Evolutionary conservation across 139 green algal species (phyloP).

Genomic region (Chlamydomonas sphaeroides): DNA sequence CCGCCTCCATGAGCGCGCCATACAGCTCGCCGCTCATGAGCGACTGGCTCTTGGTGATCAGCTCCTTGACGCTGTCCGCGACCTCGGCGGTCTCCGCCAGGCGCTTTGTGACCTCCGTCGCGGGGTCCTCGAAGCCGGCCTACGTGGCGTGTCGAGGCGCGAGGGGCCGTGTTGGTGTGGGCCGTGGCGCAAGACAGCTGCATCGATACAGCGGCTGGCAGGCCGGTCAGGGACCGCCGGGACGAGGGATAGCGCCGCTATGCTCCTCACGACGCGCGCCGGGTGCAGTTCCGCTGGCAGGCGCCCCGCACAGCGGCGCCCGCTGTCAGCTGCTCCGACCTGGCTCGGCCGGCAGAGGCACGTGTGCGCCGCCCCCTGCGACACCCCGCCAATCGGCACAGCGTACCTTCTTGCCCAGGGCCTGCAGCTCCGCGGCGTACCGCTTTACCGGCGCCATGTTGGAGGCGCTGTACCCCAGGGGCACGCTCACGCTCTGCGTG

Average conservation of each 20-base stretch:
- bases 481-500: constrained; percentile 57
- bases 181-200: too few relatives aligned
- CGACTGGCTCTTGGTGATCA: constrained; percentile 48
- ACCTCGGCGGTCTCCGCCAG: constrained; percentile 39
- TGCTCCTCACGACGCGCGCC: too few relatives aligned
- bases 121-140: constrained; percentile 62
- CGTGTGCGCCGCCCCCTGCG: too few relatives aligned
- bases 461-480: constrained; percentile 45
- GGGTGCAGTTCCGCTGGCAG: too few relatives aligned
- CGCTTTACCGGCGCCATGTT: constrained; percentile 60
- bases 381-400: neutral
- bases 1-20: constrained; percentile 56
- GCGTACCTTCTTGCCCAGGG: constrained; percentile 56
- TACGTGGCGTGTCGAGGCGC: too few relatives aligned
- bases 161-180: too few relatives aligned
- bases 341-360: too few relatives aligned
- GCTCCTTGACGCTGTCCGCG: constrained; percentile 57
- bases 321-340: too few relatives aligned
- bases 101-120: constrained; percentile 55
- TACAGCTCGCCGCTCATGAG: constrained; percentile 56
- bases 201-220: too few relatives aligned
- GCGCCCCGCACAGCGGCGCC: too few relatives aligned
- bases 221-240: too few relatives aligned
- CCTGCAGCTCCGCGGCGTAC: constrained; percentile 60
- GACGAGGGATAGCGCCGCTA: too few relatives aligned